Evolutionary conservation across 2,329 filamentous ascomycete species (phyloP).

Genomic region (Ceratocystis destructans): DNA sequence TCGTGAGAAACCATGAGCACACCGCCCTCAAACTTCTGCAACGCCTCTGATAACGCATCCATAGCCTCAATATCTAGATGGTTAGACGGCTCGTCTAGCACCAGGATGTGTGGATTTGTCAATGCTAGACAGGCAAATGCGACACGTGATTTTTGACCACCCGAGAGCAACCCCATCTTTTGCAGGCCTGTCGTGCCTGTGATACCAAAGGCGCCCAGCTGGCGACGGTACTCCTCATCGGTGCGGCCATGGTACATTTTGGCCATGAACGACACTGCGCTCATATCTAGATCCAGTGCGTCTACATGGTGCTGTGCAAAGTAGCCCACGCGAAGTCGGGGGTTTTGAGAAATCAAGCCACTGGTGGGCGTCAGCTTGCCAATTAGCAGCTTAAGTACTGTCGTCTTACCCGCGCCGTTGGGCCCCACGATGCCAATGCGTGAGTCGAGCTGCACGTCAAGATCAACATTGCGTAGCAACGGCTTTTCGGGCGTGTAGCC

Average conservation of each 20-base stretch:
- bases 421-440: constrained; percentile 98
- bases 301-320: constrained; percentile 99
- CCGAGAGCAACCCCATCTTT: constrained; percentile 86
- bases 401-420: constrained; percentile 97
- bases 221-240: constrained; percentile 92
- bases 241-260: constrained; percentile 78
- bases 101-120: constrained; percentile 89
- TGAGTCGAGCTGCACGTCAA: constrained; percentile 95
- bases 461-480: constrained; percentile 72
- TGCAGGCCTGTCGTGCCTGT: constrained; percentile 94
- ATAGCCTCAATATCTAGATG: constrained; percentile 98
- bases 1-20: constrained; percentile 99
- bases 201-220: constrained; percentile 77
- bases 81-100: constrained; percentile 96
- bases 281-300: constrained; percentile 75
- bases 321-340: constrained; percentile 82
- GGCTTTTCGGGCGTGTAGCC: constrained; percentile 71
- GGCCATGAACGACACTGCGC: constrained; percentile 92
- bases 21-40: constrained; percentile 80
- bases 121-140: constrained; percentile 94
- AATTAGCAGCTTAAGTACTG: constrained; percentile 92
- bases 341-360: constrained; percentile 77
- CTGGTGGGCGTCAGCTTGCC: constrained; percentile 63
- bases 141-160: constrained; percentile 96
- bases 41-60: constrained; percentile 78